phyloP scores from a whole-genome alignment of 108 stramenopile species.

The Cyclotella atomus region DNA sequence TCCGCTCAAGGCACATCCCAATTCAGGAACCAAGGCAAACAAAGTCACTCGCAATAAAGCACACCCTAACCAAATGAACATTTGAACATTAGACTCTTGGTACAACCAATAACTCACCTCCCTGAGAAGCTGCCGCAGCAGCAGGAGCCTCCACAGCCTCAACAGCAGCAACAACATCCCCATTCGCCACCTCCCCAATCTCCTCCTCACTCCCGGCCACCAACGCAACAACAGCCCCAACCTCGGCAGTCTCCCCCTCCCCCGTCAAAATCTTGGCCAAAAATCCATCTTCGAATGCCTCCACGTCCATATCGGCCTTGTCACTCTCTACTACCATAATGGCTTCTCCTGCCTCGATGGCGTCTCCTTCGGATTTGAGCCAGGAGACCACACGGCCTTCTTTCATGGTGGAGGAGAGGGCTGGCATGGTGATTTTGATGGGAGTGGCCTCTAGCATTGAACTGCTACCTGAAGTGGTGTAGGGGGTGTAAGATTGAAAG shows the following conservation, averaged over 20 bases:
- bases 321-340: constrained; percentile 98
- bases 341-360: constrained; percentile 92
- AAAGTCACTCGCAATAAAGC: no score
- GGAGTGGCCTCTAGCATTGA: constrained; percentile 59
- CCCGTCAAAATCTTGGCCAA: constrained; percentile 91
- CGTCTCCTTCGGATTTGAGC: constrained; percentile 95
- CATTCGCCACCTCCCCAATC: constrained; percentile 73
- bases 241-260: constrained; percentile 93
- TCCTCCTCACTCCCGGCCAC: constrained; percentile 85
- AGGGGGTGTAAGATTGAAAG: constrained; percentile 22
- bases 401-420: constrained; percentile 97
- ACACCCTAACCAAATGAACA: no score
- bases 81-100: no score
- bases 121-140: constrained; percentile 19
- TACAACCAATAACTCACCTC: no score
- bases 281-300: constrained; percentile 96
- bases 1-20: no score
- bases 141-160: constrained; percentile 43
- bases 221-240: constrained; percentile 92
- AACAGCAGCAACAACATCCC: constrained; percentile 61
- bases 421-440: constrained; percentile 94
- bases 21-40: no score
- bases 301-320: constrained; percentile 99
- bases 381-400: constrained; percentile 95
- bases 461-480: constrained; percentile 25